These are phyloP conservation scores for Cystobasidium sp. DNA, from an alignment of 1,284 basidiomycete genomes.

Conservation along the genomic window DNA sequence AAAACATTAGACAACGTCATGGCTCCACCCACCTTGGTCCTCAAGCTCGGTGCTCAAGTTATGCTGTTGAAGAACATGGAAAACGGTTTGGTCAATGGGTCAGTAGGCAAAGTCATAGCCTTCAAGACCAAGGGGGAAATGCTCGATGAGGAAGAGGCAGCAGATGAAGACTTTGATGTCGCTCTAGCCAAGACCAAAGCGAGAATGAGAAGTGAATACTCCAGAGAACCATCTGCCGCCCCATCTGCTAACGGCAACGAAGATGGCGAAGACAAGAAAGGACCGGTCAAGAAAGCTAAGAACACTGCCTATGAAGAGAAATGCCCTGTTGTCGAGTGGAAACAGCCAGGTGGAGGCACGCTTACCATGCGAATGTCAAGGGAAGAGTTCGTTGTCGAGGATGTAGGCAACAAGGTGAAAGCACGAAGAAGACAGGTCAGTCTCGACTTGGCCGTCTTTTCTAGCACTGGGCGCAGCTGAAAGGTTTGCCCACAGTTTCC, in stretches of 20 bases:
- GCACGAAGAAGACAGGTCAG: conserved; percentile 58
- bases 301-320: conserved; percentile 54
- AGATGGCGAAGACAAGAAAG: conserved; percentile 44
- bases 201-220: not conserved
- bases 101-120: conserved; percentile 72
- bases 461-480: conserved; percentile 45
- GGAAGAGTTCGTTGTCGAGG: conserved; percentile 82
- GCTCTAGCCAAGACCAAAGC: conserved; percentile 42
- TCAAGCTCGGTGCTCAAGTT: conserved; percentile 70
- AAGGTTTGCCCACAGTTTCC: conserved; percentile 65
- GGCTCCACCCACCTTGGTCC: conserved; percentile 60
- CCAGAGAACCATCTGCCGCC: conserved; percentile 10
- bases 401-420: conserved; percentile 76
- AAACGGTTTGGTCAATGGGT: conserved; percentile 79
- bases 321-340: conserved; percentile 78
- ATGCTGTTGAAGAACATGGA: conserved; percentile 79
- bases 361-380: conserved; percentile 67
- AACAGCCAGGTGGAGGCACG: conserved; percentile 64
- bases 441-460: not conserved
- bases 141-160: conserved; percentile 52
- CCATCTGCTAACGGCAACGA: conserved; percentile 18
- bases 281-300: conserved; percentile 45
- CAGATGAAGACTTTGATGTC: conserved; percentile 53
- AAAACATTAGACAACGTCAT: conserved; percentile 55
- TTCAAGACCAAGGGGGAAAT: conserved; percentile 63